Base-by-base conservation (phyloP, 225 moss, liverwort and hornwort species). In the Bryum argenteum region DNA sequence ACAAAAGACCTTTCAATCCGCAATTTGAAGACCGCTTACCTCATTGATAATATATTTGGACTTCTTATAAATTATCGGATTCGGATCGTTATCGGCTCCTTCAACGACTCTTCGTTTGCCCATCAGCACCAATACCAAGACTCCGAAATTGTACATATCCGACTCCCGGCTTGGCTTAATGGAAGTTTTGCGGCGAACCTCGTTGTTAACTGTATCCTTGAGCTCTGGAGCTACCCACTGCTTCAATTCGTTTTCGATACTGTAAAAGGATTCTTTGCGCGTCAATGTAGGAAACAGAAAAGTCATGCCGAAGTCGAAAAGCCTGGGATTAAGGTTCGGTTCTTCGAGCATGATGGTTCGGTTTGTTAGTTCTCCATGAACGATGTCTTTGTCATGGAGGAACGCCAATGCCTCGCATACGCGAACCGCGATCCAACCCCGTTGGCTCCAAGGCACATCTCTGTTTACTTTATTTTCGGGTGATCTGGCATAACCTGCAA, bases 211-310 rank as follows among this genome's bases (percentile, higher is more conserved):
- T n/a, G n/a, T n/a, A n/a, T n/a, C n/a, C n/a, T n/a, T n/a, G n/a
- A n/a, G n/a, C 64, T 64, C 64, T 5, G 64, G 64, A 64, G 64
- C 64, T 64, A 24, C 47, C 64, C 64, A 64, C 45, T 47, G 64
- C 9, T 11, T 11, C 17, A 9, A 22, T 10, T 64, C 64, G 5
- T 0, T 17, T 47, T 2, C 3, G 1, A 64, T 9, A 16, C 4
- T 64, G 23, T 44, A 10, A 6, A 0, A 47, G 4, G 4, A 1
- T 44, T 64, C 24, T 44, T 64, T 47, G 20, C 23, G 9, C 8
- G 44, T 15, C 47, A 43, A 44, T 5, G 44, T 16, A 24, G 64
- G 64, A 64, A 47, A 64, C 45, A 64, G 47, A 64, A 64, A 64
- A 22, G 20, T 9, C 47, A 64, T 24, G 45, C 64, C 64, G 64